phyloP scores from a whole-genome alignment of 2,329 filamentous ascomycete species.

The Kalmusia sp. region DNA sequence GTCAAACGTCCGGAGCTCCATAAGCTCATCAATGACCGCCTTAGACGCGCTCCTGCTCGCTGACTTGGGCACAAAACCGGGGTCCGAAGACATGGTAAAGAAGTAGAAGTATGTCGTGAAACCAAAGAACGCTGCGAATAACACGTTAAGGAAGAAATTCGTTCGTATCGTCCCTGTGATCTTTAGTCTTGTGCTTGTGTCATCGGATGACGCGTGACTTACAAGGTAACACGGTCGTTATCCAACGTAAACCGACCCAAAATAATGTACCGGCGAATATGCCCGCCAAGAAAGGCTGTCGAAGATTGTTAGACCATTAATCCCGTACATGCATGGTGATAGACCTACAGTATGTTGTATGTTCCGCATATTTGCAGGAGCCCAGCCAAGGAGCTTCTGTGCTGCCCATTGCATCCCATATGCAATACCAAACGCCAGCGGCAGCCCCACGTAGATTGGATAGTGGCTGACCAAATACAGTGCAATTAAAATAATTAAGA shows the following conservation, averaged over 20 bases:
- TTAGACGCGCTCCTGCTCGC: slow-evolving; percentile 90
- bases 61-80: slow-evolving; percentile 90
- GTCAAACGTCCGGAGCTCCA: slow-evolving; percentile 87
- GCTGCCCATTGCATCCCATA: slow-evolving; percentile 80
- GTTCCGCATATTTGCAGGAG: slow-evolving; percentile 84
- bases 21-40: slow-evolving; percentile 84
- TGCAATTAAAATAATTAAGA: slow-evolving; percentile 74
- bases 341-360: slow-evolving; percentile 83
- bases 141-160: slow-evolving; percentile 78
- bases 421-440: slow-evolving; percentile 69
- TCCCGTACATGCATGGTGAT: not conserved
- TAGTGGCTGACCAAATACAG: slow-evolving; percentile 76
- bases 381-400: slow-evolving; percentile 79
- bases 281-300: slow-evolving; percentile 85
- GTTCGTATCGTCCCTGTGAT: slow-evolving; percentile 66
- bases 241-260: slow-evolving; percentile 78
- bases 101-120: slow-evolving; percentile 87
- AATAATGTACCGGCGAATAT: slow-evolving; percentile 91
- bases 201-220: slow-evolving; percentile 37
- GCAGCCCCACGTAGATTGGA: slow-evolving; percentile 78
- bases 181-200: not conserved
- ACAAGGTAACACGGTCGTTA: slow-evolving; percentile 77
- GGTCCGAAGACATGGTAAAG: slow-evolving; percentile 84
- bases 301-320: not conserved
- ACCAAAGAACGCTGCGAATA: slow-evolving; percentile 70